A percentile compares a stretch with the other conserved stretches of the same genome.
These are phyloP conservation scores for Pilaira anomala DNA, from an alignment of 192 early-diverging fungal species.

Conservation along the genomic window DNA sequence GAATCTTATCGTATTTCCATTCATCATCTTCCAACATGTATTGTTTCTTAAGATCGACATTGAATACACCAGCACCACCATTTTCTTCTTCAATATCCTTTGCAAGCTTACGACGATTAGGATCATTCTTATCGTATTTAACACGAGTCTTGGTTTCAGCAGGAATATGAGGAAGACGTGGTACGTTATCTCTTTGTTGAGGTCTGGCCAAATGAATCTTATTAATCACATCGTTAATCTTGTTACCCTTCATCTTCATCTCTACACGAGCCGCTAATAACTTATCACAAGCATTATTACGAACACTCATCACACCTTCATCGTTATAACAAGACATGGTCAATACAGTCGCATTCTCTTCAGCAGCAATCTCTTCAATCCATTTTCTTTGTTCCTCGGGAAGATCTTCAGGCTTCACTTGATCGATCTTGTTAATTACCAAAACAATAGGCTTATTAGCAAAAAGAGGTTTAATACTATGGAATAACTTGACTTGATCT, in stretches of 20 bases:
- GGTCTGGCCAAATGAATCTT: constrained; percentile 94
- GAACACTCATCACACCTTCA: constrained; percentile 95
- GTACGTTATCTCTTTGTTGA: constrained; percentile 75
- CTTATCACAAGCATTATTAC: constrained; percentile 90
- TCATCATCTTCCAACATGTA: constrained; percentile 82
- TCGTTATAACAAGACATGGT: constrained; percentile 92
- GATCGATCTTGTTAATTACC: constrained; percentile 96
- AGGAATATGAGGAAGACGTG: constrained; percentile 83
- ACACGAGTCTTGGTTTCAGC: constrained; percentile 59
- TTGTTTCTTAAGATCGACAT: constrained; percentile 89
- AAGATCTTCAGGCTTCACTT: constrained; percentile 72
- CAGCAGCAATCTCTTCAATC: constrained; percentile 69
- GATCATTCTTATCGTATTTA: constrained; percentile 79
- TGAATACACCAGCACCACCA: constrained; percentile 97
- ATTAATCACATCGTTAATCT: constrained; percentile 91
- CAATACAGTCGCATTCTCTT: constrained; percentile 67
- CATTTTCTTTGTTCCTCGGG: constrained; percentile 65
- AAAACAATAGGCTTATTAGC: constrained; percentile 96
- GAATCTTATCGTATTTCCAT: constrained; percentile 97
- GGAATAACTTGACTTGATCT: constrained; percentile 87
- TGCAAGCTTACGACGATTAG: constrained; percentile 79
- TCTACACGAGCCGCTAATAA: constrained; percentile 91
- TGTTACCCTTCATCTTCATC: constrained; percentile 88
- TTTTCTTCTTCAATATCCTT: constrained; percentile 85
- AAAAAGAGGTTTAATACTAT: constrained; percentile 97